Evolutionary conservation across 2,329 filamentous ascomycete genomes (phyloP), one percentile per base, ranked within the genome.

Genomic region (Aspergillus clavatus): DNA sequence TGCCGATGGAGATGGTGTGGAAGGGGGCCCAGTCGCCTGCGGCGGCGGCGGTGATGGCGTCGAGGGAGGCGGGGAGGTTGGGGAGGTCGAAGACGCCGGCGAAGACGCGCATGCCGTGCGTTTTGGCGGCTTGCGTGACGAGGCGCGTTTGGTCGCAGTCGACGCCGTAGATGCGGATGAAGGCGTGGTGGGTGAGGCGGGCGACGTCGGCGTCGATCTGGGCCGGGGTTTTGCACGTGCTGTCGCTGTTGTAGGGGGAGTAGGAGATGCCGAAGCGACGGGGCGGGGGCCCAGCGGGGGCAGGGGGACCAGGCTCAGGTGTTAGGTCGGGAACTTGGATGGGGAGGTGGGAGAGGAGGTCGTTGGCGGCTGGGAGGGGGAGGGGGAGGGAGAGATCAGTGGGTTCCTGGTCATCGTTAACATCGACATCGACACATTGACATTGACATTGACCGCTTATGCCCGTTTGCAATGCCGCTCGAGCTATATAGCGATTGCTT

Each of bases 131-230:
- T 8, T 74, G 67, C 24, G 85, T 70, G 14, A 86, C 79, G 11
- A 75, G 79, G 2, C 74, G 64, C 29, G 88, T 77, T 63, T 90
- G 85, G 58, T 87, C 72, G 66, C 89, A 94, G 65, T 89, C 87
- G 46, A 82, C 81, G 42, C 88, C 89, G 61, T 95, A 95, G 60
- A 87, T 78, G 40, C 89, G 86, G 43, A 94, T 72, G 27, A 82
- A 66, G 14, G 74, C 73, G 67, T 85, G 89, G 11, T 68, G 65
- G 22, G 81, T 72, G 41, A 82, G 69, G 38, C 67, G 68, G 12
- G 70, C 68, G 55, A 93, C 79, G 58, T 95, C 88, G 16, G 69
- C 61, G 48, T 78, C 72, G 41, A 94, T 76, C 55, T 87, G 72
- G 1, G 72, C 68, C 42, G 76, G 70, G 5, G 76, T 72, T 66